phyloP scores from a whole-genome alignment of 106 monocot species.

The Iris macrosiphon region DNA sequence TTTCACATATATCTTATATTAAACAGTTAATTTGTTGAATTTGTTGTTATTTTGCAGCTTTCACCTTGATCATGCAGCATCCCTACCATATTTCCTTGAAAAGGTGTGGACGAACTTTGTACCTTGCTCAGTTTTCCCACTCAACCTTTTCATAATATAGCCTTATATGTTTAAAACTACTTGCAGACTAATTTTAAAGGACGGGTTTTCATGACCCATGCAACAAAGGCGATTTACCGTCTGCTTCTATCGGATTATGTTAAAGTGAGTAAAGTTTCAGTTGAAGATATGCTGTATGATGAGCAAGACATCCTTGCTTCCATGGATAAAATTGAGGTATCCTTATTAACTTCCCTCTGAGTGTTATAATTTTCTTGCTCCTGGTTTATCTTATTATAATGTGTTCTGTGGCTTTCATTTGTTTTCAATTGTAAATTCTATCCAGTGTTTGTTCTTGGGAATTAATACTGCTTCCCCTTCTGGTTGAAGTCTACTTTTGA shows the following conservation, averaged over 20 bases:
- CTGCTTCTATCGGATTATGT: constrained; percentile 92
- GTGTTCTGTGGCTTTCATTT: no score
- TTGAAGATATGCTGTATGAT: constrained; percentile 96
- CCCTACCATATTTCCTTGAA: constrained; percentile 86
- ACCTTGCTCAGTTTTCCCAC: not conserved
- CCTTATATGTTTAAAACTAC: not conserved
- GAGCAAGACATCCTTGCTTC: constrained; percentile 87
- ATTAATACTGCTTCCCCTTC: no score
- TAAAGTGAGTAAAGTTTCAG: constrained; percentile 99
- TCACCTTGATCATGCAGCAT: constrained; percentile 92
- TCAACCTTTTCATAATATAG: no score
- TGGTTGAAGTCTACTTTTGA: no score
- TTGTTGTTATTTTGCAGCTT: constrained; percentile 49
- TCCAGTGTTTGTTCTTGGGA: no score
- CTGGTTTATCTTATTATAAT: not conserved
- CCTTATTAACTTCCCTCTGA: not conserved
- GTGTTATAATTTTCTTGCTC: not conserved
- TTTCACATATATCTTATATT: no score
- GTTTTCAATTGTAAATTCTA: no score
- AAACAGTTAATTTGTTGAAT: no score
- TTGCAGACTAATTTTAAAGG: constrained; percentile 86
- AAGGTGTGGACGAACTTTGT: constrained; percentile 39
- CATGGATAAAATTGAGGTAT: constrained; percentile 98
- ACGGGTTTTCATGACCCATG: constrained; percentile 95
- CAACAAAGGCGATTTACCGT: constrained; percentile 94